Base-by-base conservation (phyloP, 768 basidiomycete genomes). In the Dendrothele bispora region DNA sequence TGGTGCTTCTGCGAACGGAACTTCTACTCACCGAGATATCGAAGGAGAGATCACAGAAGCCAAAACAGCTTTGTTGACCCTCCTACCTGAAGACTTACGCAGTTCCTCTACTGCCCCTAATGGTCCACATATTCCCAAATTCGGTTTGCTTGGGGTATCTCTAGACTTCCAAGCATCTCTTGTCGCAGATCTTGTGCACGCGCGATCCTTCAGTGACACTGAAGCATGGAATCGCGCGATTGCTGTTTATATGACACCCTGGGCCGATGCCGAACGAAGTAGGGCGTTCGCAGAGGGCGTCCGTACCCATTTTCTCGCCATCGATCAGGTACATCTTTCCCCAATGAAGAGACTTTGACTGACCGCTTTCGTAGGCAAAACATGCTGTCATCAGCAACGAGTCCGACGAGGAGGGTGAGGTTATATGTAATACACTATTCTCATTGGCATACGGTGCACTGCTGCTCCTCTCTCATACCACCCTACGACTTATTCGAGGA, bases 381-480 rank as follows among this genome's bases (percentile, higher is more conserved):
- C 67, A 79, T 58, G 74, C 79, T 15, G 63, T 66, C 39, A 63
- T 62, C 24, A 47, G 63, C 17, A 61, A 65, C 53, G 74, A 68
- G 25, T 66, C 72, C 30, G 72, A 78, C 26, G 84, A 83, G 48
- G 91, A 91, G 67, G 93, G 86, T 50, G 91, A 94, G 63, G 67
- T 95, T 37, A 73, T 97, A 38, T 94, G 93, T 61, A 86, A 98
- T 64, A 94, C 94, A 1, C 79, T 93, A 35, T 98, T 98, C 73
- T 97, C 94, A 21, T 78, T 98, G 51, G 94, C 95, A 17, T 98
- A 98, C 62, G 95, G 95, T 56, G 91, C 95, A 42, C 79, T 98
- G 39, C 77, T 98, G 7, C 81, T 98, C 53, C 81, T 98, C 55
- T 98, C 95, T 37, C 95, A 98, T 68, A 98, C 95, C 21, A 86